Evolutionary conservation across 176 grass and related monocot genomes (phyloP), one percentile per base, ranked within the genome.

Genomic region (Canna indica): DNA sequence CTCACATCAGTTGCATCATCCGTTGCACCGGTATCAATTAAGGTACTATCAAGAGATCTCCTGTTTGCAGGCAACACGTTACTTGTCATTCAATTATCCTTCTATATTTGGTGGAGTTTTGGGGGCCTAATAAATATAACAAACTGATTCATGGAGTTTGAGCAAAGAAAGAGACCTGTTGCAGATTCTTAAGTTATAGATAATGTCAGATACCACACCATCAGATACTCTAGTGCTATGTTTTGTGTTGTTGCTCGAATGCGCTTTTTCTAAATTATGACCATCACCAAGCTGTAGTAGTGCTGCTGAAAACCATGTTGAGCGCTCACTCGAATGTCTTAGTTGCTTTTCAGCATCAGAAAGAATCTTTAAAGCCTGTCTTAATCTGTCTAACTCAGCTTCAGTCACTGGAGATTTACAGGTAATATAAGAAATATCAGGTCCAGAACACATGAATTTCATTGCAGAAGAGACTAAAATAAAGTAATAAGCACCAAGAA

Each of bases 301-400:
- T 47, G 88, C 94, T 78, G 94, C 94, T 72, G 89, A 93, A 67
- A 93, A 99, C 94, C 94, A 99, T 67, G 86, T 99, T 4, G 89
- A 99, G 14, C 94, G 88, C 47, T 99, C 94, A 41, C 84, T 93
- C 62, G 94, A 99, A 76, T 90, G 84, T 63, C 94, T 78, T 81
- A 99, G 82, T 61, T 99, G 94, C 32, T 90, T 99, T 79, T 99
- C 94, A 57, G 94, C 94, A 58, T 99, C 89, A 61, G 94, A 99
- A 65, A 99, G 86, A 81, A 99, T 90, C 82, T 81, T 99, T 73
- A 99, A 81, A 1, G 94, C 89, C 83, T 90, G 94, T 64, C 90
- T 90, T 53, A 99, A 76, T 83, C 86, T 93, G 78, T 99, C 89
- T 78, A 99, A 80, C 73, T 99, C 94, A 41, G 84, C 80, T 83